Percentiles rank a stretch among this genome's conserved stretches.
phyloP scores from a whole-genome alignment of 176 grass and related monocot genomes.

The Thalia dealbata region DNA sequence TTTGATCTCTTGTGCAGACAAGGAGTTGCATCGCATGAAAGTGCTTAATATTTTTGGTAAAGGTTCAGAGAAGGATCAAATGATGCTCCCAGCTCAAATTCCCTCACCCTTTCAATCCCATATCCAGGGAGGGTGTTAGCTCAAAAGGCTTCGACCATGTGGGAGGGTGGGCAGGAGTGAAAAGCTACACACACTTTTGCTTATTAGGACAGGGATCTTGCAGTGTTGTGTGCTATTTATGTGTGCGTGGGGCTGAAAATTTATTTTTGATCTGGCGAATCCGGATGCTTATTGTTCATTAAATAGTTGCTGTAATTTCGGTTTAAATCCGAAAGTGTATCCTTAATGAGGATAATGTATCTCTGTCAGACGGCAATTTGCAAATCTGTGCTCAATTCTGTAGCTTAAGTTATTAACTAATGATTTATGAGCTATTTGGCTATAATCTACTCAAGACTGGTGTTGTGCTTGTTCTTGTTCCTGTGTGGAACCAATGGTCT shows the following conservation, averaged over 20 bases:
- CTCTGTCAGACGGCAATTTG: neutral
- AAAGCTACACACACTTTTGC: neutral
- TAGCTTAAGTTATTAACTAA: too few relatives aligned
- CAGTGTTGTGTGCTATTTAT: too few relatives aligned
- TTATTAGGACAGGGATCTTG: neutral
- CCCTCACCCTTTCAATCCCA: constrained; percentile 25
- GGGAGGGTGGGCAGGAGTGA: neutral
- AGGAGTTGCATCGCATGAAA: constrained; percentile 85
- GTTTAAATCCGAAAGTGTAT: constrained; percentile 1
- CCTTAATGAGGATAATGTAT: neutral
- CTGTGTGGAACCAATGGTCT: too few relatives aligned
- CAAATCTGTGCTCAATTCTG: too few relatives aligned
- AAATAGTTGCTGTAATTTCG: neutral
- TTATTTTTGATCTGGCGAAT: neutral
- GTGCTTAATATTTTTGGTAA: constrained; percentile 72
- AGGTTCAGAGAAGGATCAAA: constrained; percentile 20
- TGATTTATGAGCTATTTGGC: too few relatives aligned
- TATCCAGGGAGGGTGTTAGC: constrained; percentile 18
- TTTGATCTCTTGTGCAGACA: constrained; percentile 34
- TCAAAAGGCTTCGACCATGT: neutral
- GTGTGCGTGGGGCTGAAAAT: too few relatives aligned
- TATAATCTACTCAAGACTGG: too few relatives aligned
- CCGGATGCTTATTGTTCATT: neutral
- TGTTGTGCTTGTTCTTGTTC: too few relatives aligned
- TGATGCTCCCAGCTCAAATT: constrained; percentile 19